Conservation (phyloP, 306 rosid species). For the Fragaria iinumae region DNA sequence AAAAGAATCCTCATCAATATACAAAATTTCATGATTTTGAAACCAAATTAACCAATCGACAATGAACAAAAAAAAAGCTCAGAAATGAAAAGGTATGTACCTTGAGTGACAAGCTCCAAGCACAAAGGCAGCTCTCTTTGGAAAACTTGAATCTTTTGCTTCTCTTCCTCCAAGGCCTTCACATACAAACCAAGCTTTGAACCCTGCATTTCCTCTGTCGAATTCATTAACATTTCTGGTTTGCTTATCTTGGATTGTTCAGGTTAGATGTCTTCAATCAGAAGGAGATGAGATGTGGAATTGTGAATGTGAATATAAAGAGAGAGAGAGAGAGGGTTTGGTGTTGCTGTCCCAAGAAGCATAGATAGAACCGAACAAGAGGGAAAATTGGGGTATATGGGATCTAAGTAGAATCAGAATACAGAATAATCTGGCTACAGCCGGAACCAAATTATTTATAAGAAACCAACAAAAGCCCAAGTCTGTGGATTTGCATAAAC, state of each 20-base stretch:
- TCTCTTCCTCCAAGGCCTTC: conserved; percentile 62
- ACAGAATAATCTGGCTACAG: conserved; percentile 52
- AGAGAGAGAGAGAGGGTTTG: not conserved
- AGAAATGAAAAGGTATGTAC: conserved; percentile 28
- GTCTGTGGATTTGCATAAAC: not conserved
- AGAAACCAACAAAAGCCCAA: not conserved
- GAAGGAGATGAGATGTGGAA: conserved; percentile 23
- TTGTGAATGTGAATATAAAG: not conserved
- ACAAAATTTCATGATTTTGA: not conserved
- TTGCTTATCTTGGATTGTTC: not conserved
- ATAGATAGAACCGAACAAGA: conserved; percentile 46
- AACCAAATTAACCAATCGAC: not conserved
- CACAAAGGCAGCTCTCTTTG: conserved; percentile 81
- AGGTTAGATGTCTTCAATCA: not conserved
- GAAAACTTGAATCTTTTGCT: conserved; percentile 65
- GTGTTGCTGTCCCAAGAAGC: conserved; percentile 23
- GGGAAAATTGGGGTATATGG: conserved; percentile 32
- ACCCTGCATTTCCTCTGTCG: conserved; percentile 48
- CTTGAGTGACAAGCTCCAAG: conserved; percentile 72
- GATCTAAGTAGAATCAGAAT: conserved; percentile 68
- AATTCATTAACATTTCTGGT: conserved; percentile 25
- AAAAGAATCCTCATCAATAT: not conserved
- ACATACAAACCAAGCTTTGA: conserved; percentile 53
- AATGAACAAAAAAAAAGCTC: not conserved
- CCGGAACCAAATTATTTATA: conserved; percentile 7